Percentiles rank a stretch among this genome's conserved stretches.
Conservation (phyloP, 805 yeast species). For the Blastobotrys mokoenaii region DNA sequence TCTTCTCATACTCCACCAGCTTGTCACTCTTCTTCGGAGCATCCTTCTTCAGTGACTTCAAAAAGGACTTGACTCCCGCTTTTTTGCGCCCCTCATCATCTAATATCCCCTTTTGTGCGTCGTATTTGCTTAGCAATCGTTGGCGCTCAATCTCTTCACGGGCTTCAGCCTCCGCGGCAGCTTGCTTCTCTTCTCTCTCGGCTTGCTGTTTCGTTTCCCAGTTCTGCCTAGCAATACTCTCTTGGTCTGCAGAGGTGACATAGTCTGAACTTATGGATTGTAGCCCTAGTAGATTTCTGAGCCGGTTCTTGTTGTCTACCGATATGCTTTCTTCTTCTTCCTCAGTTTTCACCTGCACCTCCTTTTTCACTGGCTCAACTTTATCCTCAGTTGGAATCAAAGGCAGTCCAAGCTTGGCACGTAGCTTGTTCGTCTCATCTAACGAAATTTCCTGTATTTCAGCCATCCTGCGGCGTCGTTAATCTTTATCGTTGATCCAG, state of each 20-base stretch:
- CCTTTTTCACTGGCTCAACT: background rate
- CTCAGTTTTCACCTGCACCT: background rate
- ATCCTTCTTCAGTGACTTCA: background rate
- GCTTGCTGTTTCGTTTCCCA: slow-evolving; percentile 29
- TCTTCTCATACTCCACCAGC: slow-evolving; percentile 4
- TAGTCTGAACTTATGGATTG: slow-evolving; percentile 35
- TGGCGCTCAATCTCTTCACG: slow-evolving; percentile 15
- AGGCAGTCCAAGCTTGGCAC: slow-evolving; percentile 44
- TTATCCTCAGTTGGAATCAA: slow-evolving; percentile 32
- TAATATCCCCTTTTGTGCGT: slow-evolving; percentile 1
- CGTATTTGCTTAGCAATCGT: slow-evolving; percentile 1
- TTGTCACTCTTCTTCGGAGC: background rate
- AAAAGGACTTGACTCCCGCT: background rate
- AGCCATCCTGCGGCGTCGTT: background rate
- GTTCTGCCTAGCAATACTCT: slow-evolving; percentile 32
- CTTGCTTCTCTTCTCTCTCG: slow-evolving; percentile 20
- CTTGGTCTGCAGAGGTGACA: slow-evolving; percentile 16
- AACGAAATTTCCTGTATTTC: slow-evolving; percentile 24
- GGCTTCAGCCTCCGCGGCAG: slow-evolving; percentile 20
- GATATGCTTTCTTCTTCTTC: slow-evolving; percentile 17
- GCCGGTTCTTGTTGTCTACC: slow-evolving; percentile 48
- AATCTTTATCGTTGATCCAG: no score
- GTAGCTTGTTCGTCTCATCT: slow-evolving; percentile 49
- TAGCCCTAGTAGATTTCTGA: slow-evolving; percentile 45
- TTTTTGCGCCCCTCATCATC: slow-evolving; percentile 1